Conservation (phyloP, 306 rosid species). For the Echinosophora koreensis region DNA sequence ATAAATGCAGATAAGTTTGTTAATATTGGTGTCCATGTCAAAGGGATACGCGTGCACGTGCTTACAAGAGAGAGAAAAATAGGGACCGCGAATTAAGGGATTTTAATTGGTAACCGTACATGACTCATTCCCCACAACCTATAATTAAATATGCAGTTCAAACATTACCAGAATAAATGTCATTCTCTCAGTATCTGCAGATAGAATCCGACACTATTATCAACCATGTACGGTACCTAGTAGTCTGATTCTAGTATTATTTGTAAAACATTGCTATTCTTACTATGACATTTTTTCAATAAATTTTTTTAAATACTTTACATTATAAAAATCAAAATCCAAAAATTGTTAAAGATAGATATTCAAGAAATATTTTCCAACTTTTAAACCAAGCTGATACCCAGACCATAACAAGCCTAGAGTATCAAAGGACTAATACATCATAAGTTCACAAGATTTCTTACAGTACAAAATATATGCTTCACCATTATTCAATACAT, state of each 20-base stretch:
- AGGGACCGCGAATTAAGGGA: constrained; percentile 11
- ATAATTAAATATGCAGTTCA: constrained; percentile 39
- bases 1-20: constrained; percentile 40
- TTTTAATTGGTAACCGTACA: constrained; percentile 35
- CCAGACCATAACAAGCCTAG: constrained; percentile 10
- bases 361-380: background rate
- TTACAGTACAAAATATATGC: constrained; percentile 52
- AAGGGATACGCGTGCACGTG: constrained; percentile 48
- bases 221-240: constrained; percentile 45
- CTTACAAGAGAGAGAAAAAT: constrained; percentile 3
- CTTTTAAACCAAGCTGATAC: constrained; percentile 32
- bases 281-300: too few species aligned
- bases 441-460: constrained; percentile 42
- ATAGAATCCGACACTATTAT: constrained; percentile 52
- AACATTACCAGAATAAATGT: constrained; percentile 41
- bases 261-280: background rate
- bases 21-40: constrained; percentile 41
- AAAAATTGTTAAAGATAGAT: too few species aligned
- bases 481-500: constrained; percentile 42
- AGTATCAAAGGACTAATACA: constrained; percentile 36
- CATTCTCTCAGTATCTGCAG: constrained; percentile 38
- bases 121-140: constrained; percentile 50
- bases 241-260: constrained; percentile 46
- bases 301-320: too few species aligned
- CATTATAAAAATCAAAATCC: too few species aligned